Conservation (phyloP, 805 yeast genomes). For the Peterozyma toletana region DNA sequence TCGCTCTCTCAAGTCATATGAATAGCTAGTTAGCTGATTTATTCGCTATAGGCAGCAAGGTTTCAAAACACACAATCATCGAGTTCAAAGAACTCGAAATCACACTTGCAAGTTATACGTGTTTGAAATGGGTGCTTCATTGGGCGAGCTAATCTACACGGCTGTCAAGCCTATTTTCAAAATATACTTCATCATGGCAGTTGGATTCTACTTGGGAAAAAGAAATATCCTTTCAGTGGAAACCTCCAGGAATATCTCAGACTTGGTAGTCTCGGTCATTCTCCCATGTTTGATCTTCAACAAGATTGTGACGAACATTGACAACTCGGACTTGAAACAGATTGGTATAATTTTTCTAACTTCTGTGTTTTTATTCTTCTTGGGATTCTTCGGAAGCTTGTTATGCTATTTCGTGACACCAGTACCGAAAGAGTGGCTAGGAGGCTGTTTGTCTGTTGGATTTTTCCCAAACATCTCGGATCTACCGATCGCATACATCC, state of each 20-base stretch:
- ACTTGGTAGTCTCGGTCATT: conserved; percentile 58
- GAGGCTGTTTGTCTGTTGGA: conserved; percentile 69
- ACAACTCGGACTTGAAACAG: conserved; percentile 60
- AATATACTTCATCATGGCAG: conserved; percentile 61
- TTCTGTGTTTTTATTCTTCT: conserved; percentile 32
- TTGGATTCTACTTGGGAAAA: conserved; percentile 61
- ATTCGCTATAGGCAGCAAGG: too few species aligned
- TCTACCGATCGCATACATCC: conserved; percentile 78
- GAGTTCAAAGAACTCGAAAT: too few species aligned
- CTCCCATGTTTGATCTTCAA: conserved; percentile 73
- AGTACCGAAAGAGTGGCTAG: conserved; percentile 67
- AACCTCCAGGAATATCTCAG: conserved; percentile 62
- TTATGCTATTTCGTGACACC: conserved; percentile 40
- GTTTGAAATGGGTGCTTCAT: conserved; percentile 10
- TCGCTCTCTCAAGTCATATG: too few species aligned
- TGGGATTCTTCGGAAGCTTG: conserved; percentile 36
- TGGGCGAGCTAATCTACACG: conserved; percentile 67
- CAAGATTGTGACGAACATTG: conserved; percentile 60
- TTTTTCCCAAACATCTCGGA: conserved; percentile 76
- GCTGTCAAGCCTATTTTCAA: conserved; percentile 84
- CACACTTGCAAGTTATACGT: too few species aligned
- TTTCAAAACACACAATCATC: too few species aligned
- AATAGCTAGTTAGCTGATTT: too few species aligned
- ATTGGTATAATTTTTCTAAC: conserved; percentile 58
- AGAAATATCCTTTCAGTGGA: conserved; percentile 59